Conservation (phyloP, 148 eudicot genomes). For the Amaranthus cruentus region DNA sequence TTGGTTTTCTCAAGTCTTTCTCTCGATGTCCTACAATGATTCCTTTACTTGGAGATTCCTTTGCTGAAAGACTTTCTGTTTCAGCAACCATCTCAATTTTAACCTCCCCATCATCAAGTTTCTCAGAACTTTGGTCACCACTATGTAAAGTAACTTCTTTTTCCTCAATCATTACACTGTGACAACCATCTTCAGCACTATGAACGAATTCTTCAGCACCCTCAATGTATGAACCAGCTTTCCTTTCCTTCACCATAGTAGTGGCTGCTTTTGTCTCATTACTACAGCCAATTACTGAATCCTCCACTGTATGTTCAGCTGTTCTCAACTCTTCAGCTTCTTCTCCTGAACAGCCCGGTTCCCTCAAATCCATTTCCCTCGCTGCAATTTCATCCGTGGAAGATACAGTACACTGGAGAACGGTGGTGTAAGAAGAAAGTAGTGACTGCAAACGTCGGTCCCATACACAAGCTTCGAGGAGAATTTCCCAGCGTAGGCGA, state of each 20-base stretch:
- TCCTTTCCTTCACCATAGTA: conserved; percentile 2
- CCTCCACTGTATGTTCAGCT: conserved; percentile 1
- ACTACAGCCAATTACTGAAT: conserved; percentile 7
- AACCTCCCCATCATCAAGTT: conserved; percentile 18
- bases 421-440: conserved; percentile 46
- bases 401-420: conserved; percentile 20
- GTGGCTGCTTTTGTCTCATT: neutral
- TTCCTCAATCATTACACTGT: neutral
- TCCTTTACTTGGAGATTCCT: conserved; percentile 33
- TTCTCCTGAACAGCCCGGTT: conserved; percentile 14
- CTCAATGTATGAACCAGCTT: conserved; percentile 1
- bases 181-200: neutral
- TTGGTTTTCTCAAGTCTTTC: conserved; percentile 11
- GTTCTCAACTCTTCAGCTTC: conserved; percentile 15
- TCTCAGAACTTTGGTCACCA: conserved; percentile 20
- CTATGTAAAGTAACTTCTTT: conserved; percentile 9
- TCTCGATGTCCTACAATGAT: conserved; percentile 18
- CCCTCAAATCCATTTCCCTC: conserved; percentile 8
- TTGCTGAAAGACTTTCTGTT: conserved; percentile 19
- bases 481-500: conserved; percentile 52
- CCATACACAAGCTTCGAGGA: conserved; percentile 79
- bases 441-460: conserved; percentile 61
- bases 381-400: conserved; percentile 14
- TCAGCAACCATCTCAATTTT: conserved; percentile 28
- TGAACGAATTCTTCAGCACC: neutral